Base-by-base conservation (phyloP, 2,329 filamentous ascomycete species). In the Cercospora brassicicola region DNA sequence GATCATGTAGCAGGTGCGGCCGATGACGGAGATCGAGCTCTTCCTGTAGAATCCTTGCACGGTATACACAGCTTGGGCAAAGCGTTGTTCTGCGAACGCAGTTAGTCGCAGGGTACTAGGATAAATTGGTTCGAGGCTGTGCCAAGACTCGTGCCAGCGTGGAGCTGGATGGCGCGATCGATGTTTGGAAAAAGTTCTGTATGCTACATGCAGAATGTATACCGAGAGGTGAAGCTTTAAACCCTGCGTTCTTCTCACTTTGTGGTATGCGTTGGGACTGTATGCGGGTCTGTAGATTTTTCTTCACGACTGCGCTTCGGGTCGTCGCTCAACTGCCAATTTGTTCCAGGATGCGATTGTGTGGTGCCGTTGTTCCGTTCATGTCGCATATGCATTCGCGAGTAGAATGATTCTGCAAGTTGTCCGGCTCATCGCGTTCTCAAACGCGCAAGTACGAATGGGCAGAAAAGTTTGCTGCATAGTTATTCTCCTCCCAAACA, bases 401-500 rank as follows among this genome's bases (percentile, higher is more conserved):
- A 33, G 31, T 61, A 18, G 23, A 61, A 30, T 61, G 59, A 13
- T 18, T 28, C 48, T 71, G 48, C 48, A 28, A 55, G 13, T 15
- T 26, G 11, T 6, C 28, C 23, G 48, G 68, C 55, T 69, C 39
- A 18, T 56, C 68, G 63, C 57, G 57, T 7, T 51, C 15, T 36
- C 28, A 48, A 33, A 36, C 15, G 36, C 51, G 18, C 13, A 15
- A 33, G n/a, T 23, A 48, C 36, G 33, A 13, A 42, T 31, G 48
- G 23, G 3, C 48, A 13, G 48, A n/a, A 30, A 15, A 28, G 5
- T n/a, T 55, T 26, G 13, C 23, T 33, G 33, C 20, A 15, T 59
- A n/a, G 28, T 39, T 5, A 10, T 39, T 33, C 11, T 64, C 68
- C n/a, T 60, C n/a, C 71, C 73, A 75, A 3, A 60, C 60, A n/a